phyloP scores from a whole-genome alignment of 257 asterid genomes.

The Handroanthus guayacan region DNA sequence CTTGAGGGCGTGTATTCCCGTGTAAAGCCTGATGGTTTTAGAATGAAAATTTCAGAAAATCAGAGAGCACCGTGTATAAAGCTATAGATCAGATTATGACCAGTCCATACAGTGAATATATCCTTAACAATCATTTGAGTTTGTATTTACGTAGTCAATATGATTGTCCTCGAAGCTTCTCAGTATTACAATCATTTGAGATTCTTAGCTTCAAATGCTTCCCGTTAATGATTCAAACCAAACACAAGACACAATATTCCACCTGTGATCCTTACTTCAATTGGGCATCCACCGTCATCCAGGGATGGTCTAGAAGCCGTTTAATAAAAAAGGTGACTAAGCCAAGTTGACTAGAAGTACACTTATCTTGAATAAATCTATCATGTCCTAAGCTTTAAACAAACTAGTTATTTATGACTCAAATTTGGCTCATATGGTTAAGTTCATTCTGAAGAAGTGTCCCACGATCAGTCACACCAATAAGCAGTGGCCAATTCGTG shows the following conservation, averaged over 20 bases:
- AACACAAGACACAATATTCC: no score
- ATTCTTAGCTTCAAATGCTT: no score
- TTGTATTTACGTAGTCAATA: no score
- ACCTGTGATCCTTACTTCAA: no score
- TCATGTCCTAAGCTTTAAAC: not conserved
- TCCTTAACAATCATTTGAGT: no score
- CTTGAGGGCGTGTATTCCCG: conserved; percentile 85
- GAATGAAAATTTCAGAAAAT: not conserved
- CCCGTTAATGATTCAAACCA: no score
- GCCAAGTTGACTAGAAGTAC: not conserved
- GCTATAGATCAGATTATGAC: not conserved
- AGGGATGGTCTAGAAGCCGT: not conserved
- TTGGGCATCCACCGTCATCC: not conserved
- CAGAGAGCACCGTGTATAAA: not conserved
- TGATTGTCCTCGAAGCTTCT: no score
- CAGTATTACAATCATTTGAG: no score
- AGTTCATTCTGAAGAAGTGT: no score
- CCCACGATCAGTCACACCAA: no score
- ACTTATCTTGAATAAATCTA: not conserved
- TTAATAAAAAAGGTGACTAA: not conserved
- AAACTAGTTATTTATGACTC: not conserved
- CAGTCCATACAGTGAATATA: not conserved
- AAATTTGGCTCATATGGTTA: not conserved
- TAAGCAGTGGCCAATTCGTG: no score
- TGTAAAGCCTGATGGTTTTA: conserved; percentile 61